Evolutionary conservation across 1,284 basidiomycete genomes (phyloP), one percentile per base, ranked within the genome.

Genomic region (Grifola frondosa): DNA sequence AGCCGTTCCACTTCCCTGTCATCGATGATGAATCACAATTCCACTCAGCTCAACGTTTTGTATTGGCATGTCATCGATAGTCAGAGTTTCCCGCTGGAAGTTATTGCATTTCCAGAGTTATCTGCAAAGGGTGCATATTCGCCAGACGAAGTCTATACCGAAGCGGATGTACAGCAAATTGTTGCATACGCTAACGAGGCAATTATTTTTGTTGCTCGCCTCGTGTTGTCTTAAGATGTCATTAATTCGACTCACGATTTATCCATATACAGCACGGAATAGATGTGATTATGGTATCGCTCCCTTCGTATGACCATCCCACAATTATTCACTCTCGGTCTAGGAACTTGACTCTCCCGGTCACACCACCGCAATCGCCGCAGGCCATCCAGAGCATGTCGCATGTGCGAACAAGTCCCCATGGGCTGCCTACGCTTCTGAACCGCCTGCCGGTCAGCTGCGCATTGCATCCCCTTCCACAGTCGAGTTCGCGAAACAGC

Each of bases 381-480:
- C 74, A 20, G 67, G 84, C 0, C 75, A 81, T 57, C 85, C 87
- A 0, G 83, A 90, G 34, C 73, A 82, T 52, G 66, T 93, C 28
- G 87, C 88, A 1, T 93, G 91, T 59, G 67, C 73, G 6, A 69
- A 78, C 46, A 68, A 72, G 4, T 63, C 67, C 2, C 83, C 84
- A 0, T 90, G 86, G 85, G 46, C 69, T 2, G 66, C 58, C 10
- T 85, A 77, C 50, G 84, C 84, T 6, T 75, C 72, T 48, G 82
- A 91, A 58, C 88, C 88, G 4, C 90, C 90, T 0, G 75, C 88
- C 0, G 90, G 90, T 15, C 88, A 91, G 64, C 73, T 92, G 11
- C 79, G 84, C 24, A 70, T 90, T 48, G 79, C 86, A 3, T 73
- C 75, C 5, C 54, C 62, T 15, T 55, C 55, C 6, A 74, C 73